Evolutionary conservation across 441 rosid genomes (phyloP).

Genomic region (Gossypium armourianum): DNA sequence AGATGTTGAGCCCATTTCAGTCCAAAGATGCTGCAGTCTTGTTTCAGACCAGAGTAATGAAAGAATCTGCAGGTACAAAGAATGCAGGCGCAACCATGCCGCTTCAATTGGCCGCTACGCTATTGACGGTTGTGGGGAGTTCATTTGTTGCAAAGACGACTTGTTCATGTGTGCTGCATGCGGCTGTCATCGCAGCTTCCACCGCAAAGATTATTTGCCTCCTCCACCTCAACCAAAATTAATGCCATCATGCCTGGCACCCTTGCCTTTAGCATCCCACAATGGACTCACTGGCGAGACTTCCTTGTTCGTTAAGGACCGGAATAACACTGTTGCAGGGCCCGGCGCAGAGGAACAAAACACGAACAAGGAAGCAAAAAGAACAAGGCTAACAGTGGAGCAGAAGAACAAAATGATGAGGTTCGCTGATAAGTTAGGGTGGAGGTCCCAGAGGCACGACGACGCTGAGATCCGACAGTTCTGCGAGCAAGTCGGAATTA

Average conservation of each 20-base stretch:
- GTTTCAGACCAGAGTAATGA: not conserved
- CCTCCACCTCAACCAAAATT: not conserved
- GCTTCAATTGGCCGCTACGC: not conserved
- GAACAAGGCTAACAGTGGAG: not conserved
- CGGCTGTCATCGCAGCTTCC: slow-evolving; percentile 18
- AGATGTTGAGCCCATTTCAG: not conserved
- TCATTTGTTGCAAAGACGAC: not conserved
- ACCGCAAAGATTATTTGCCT: not conserved
- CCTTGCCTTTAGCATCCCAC: slow-evolving; percentile 2
- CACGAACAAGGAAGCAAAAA: not conserved
- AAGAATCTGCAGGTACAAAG: not conserved
- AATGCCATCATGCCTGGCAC: not conserved
- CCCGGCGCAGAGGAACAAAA: not conserved
- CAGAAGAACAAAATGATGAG: slow-evolving; percentile 1
- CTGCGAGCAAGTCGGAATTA: not conserved
- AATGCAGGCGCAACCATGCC: slow-evolving; percentile 14
- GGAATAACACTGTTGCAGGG: not conserved
- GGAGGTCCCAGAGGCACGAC: not conserved
- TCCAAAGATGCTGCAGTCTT: not conserved
- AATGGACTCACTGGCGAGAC: slow-evolving; percentile 12
- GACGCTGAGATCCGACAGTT: not conserved
- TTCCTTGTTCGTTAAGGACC: not conserved
- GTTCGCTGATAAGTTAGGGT: slow-evolving; percentile 5
- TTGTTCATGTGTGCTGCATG: slow-evolving; percentile 3
- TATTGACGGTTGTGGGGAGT: slow-evolving; percentile 10